These are phyloP conservation scores for Cryphonectria naterciae DNA, from an alignment of 2,329 filamentous ascomycete genomes.

Conservation along the genomic window DNA sequence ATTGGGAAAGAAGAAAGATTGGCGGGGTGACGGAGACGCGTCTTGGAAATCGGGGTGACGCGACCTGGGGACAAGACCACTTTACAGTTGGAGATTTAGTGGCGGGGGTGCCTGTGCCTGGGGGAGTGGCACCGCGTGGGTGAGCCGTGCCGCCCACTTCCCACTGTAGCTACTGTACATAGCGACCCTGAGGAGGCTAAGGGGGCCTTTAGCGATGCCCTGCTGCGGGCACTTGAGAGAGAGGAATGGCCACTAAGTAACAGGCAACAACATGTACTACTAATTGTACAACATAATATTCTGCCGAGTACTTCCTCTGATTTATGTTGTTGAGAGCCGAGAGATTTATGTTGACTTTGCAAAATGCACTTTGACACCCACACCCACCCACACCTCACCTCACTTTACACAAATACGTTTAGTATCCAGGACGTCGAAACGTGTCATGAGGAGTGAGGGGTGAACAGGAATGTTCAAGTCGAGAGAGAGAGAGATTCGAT, in stretches of 20 bases:
- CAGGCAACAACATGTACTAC: not conserved
- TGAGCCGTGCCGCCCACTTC: not conserved
- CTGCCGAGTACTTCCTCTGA: not conserved
- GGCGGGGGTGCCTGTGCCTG: slow-evolving; percentile 1
- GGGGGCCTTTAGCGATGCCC: not conserved
- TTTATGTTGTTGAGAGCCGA: not conserved
- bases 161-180: not conserved
- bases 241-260: not conserved
- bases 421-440: not conserved
- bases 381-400: not conserved
- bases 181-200: not conserved
- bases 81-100: slow-evolving; percentile 20
- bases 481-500: slow-evolving; percentile 3
- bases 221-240: not conserved
- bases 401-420: not conserved
- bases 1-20: slow-evolving; percentile 6
- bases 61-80: slow-evolving; percentile 26
- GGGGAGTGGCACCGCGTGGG: not conserved
- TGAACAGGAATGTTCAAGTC: not conserved
- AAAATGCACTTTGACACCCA: not conserved
- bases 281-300: too few relatives aligned
- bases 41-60: slow-evolving; percentile 22
- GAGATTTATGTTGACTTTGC: too few relatives aligned
- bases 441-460: not conserved
- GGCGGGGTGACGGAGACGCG: slow-evolving; percentile 27